Evolutionary conservation across 2,329 filamentous ascomycete genomes (phyloP), one percentile per base, ranked within the genome.

Genomic region (Xylaria sp.): DNA sequence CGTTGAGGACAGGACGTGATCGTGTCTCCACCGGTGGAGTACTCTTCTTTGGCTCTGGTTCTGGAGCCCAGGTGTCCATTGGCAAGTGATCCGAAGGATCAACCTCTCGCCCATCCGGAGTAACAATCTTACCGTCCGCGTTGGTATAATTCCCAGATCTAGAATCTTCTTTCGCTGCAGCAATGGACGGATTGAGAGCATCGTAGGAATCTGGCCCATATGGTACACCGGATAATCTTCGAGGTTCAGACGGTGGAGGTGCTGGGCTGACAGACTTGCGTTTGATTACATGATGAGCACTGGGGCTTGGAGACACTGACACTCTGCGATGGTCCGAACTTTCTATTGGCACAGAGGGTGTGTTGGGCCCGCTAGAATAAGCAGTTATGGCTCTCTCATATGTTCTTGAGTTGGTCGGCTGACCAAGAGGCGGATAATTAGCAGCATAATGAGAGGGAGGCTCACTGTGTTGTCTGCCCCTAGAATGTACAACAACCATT

Each of bases 41-140:
- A 8, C 74, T 73, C n/a, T 81, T 82, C 76, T 90, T 91, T 25
- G 86, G 85, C 73, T 92, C 90, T 0, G 92, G 92, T 75, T 94
- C 92, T 0, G 92, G 91, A 1, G 92, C 92, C 91, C 91, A 94
- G 1, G 88, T 88, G 64, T 92, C 89, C 77, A 93, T 87, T 0
- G 92, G 92, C 16, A 94, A 84, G 76, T 94, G 92, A 78, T 95
- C 92, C 0, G 91, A 93, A 0, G 92, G 92, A 75, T 95, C 92
- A 64, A 95, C 87, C 74, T 93, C 91, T 64, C 91, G 86, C 6
- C 92, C 92, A 76, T 93, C 91, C 71, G 92, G 86, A 0, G 89
- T 91, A 62, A 94, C 89, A 69, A 94, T 93, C 75, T 93, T 93
- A 9, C 88, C 90, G 60, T 87, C 85, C 0, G 84, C 81, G 62